Evolutionary conservation across 116 monocot genomes (phyloP), one percentile per base, ranked within the genome.

Genomic region (Trichopus zeylanicus): DNA sequence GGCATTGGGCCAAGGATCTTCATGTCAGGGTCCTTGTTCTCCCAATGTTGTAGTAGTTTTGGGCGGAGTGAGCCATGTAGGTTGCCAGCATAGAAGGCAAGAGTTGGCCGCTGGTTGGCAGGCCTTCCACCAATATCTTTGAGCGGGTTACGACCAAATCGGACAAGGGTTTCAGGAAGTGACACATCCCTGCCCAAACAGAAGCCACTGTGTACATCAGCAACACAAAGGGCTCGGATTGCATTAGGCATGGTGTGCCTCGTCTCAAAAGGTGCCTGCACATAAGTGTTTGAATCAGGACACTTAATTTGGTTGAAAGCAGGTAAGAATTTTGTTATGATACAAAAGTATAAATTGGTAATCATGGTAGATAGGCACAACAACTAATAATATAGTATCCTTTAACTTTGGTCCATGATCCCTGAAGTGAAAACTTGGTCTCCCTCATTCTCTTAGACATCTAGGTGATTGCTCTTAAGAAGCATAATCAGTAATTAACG

Each of bases 21-120:
- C 79, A 87, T 82, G 57, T 73, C 68, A 0, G 87, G 79, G 65
- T 82, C 76, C n/a, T 74, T 82, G 37, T 87, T 65, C 61, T 71
- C 73, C 87, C 87, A 87, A 35, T 73, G 73, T 32, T 76, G 20
- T 3, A 87, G 67, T 5, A 87, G 62, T 24, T 73, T 46, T 0
- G 67, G 34, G 8, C 87, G 79, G n/a, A 79, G 73, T 4, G 32
- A 26, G 18, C 87, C 87, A 35, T 87, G 82, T 65, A 70, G 60
- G 64, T 68, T 70, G 8, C 87, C 87, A 1, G 87, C 72, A 53
- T 57, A 87, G 68, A 82, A 87, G 25, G 79, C 82, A 10, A 87
- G 68, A 10, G 68, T 47, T 1, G 39, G 48, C 21, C 87, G 67
- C 33, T 59, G 37, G 18, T 56, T 47, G 0, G 73, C 67, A 29